Conservation (phyloP, 352 stramenopile species). For the Phytophthora chlamydospora region DNA sequence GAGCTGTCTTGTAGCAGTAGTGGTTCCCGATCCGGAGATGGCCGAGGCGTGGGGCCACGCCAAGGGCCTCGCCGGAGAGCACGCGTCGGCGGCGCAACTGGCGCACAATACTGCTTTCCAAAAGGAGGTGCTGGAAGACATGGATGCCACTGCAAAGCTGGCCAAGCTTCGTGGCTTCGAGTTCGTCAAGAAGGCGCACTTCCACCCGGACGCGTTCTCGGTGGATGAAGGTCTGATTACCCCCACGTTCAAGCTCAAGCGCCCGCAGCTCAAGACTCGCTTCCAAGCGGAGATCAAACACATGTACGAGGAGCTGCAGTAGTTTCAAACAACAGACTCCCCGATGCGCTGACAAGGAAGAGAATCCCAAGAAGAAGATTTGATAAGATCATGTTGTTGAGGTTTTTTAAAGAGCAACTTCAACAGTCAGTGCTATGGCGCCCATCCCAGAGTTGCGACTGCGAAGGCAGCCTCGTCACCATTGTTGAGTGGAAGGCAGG, state of each 20-base stretch:
- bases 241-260: constrained; percentile 96
- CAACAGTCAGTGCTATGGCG: too few relatives aligned
- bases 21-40: constrained; percentile 85
- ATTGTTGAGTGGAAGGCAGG: too few relatives aligned
- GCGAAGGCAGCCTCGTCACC: too few relatives aligned
- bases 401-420: too few relatives aligned
- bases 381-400: too few relatives aligned
- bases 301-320: constrained; percentile 56
- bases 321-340: constrained; percentile 8
- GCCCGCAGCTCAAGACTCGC: constrained; percentile 60
- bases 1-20: constrained; percentile 93
- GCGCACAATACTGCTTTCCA: constrained; percentile 55
- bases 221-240: constrained; percentile 94
- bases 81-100: constrained; percentile 42
- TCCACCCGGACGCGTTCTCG: constrained; percentile 86
- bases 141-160: constrained; percentile 58
- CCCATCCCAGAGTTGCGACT: too few relatives aligned
- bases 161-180: constrained; percentile 92
- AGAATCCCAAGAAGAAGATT: too few relatives aligned
- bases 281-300: constrained; percentile 58
- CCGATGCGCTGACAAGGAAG: too few relatives aligned
- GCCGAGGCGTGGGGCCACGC: constrained; percentile 57
- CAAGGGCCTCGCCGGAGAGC: constrained; percentile 37
- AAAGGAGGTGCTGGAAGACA: constrained; percentile 75
- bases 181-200: constrained; percentile 87